Conservation (phyloP, 2,329 filamentous ascomycete species). For the Cytospora schulzeri region DNA sequence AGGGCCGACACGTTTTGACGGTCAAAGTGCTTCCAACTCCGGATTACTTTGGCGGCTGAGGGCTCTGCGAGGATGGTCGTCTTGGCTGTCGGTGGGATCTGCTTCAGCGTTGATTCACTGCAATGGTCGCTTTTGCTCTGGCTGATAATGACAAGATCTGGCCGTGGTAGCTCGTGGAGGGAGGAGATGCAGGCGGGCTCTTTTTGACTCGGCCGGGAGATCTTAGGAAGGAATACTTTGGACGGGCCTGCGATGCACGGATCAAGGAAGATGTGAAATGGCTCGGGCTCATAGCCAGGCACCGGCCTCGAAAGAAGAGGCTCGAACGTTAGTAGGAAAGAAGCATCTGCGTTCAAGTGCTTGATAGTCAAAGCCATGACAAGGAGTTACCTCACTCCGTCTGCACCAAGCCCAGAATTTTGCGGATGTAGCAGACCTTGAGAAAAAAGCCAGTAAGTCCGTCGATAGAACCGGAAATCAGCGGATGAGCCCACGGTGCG, state of each 20-base stretch:
- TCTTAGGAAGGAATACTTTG: slow-evolving; percentile 60
- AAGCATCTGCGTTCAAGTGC: slow-evolving; percentile 65
- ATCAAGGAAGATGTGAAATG: slow-evolving; percentile 71
- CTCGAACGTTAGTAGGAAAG: slow-evolving; percentile 65
- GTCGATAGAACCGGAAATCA: background rate
- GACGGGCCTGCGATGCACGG: slow-evolving; percentile 68
- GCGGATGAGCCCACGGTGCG: background rate
- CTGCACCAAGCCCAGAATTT: background rate
- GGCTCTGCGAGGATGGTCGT: slow-evolving; percentile 69
- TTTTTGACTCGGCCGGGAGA: slow-evolving; percentile 61
- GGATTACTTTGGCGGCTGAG: slow-evolving; percentile 64
- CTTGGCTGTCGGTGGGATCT: slow-evolving; percentile 57
- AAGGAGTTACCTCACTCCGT: background rate
- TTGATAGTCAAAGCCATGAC: slow-evolving; percentile 65
- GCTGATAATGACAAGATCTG: slow-evolving; percentile 50
- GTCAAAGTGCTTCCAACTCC: slow-evolving; percentile 69
- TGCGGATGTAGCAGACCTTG: background rate
- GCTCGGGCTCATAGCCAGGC: slow-evolving; percentile 42
- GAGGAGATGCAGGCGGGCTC: slow-evolving; percentile 59
- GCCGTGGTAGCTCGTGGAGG: slow-evolving; percentile 43
- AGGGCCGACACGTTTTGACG: slow-evolving; percentile 49
- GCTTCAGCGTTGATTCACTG: slow-evolving; percentile 67
- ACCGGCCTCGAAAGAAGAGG: slow-evolving; percentile 49
- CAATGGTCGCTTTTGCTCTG: slow-evolving; percentile 65
- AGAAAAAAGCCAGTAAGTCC: background rate